Conservation (phyloP, 108 stramenopile species). For the Cyclotella sp. region DNA sequence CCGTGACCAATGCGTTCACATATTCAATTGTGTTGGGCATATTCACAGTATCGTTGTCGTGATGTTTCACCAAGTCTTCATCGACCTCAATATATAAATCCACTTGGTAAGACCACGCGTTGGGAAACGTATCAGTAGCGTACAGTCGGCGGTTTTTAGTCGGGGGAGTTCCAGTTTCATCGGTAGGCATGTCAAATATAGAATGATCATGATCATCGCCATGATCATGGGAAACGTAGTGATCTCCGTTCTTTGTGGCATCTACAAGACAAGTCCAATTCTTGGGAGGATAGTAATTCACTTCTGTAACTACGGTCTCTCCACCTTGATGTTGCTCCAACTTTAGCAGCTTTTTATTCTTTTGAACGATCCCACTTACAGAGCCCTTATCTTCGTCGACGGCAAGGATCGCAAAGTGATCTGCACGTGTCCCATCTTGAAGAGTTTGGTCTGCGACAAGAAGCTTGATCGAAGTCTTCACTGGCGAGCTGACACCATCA, state of each 20-base stretch:
- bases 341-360: neutral
- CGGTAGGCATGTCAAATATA: neutral
- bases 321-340: neutral
- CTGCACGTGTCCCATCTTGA: neutral
- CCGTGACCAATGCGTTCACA: conserved; percentile 23
- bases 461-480: neutral
- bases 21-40: conserved; percentile 24
- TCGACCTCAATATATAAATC: conserved; percentile 32
- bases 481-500: neutral
- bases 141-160: neutral
- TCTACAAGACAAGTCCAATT: conserved; percentile 9
- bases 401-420: conserved; percentile 11
- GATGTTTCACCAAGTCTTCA: conserved; percentile 1
- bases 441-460: neutral
- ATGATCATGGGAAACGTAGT: neutral
- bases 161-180: neutral
- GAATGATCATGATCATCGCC: neutral
- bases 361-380: conserved; percentile 8
- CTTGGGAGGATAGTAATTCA: conserved; percentile 1
- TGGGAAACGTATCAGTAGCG: conserved; percentile 6
- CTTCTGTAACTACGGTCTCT: neutral
- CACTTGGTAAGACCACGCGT: conserved; percentile 17
- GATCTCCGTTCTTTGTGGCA: neutral
- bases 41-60: neutral
- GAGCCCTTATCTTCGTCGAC: neutral